These are phyloP conservation scores for Quercus cerris DNA, from an alignment of 306 rosid species.

Conservation along the genomic window DNA sequence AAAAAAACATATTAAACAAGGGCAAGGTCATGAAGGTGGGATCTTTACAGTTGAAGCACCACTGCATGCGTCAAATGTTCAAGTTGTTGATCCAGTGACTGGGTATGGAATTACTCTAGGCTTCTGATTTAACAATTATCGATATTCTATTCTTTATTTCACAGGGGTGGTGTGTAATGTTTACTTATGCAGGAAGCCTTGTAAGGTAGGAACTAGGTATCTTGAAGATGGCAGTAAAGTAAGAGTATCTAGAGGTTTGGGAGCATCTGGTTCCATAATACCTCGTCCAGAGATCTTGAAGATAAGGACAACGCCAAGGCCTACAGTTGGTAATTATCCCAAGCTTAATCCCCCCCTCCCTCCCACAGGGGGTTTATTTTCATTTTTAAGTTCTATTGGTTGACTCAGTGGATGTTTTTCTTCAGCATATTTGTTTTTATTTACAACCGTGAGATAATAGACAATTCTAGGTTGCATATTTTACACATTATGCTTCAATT, in stretches of 20 bases:
- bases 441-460: neutral
- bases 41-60: constrained; percentile 95
- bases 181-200: constrained; percentile 64
- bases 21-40: constrained; percentile 97
- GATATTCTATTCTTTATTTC: neutral
- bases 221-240: constrained; percentile 96
- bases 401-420: neutral
- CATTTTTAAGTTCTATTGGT: neutral
- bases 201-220: constrained; percentile 77
- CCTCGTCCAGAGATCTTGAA: constrained; percentile 91
- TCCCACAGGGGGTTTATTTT: neutral
- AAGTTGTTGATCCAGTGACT: constrained; percentile 78
- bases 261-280: constrained; percentile 77
- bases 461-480: neutral
- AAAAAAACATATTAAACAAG: constrained; percentile 93
- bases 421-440: neutral
- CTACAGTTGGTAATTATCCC: constrained; percentile 57
- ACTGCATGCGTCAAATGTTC: constrained; percentile 84
- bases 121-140: neutral
- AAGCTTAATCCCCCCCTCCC: neutral
- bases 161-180: neutral
- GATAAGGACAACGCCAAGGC: constrained; percentile 85
- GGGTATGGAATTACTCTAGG: constrained; percentile 41
- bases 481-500: neutral
- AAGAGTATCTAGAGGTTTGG: constrained; percentile 81